These are phyloP conservation scores for Phyllosticta citrichinensis DNA, from an alignment of 2,329 filamentous ascomycete genomes.

Conservation along the genomic window DNA sequence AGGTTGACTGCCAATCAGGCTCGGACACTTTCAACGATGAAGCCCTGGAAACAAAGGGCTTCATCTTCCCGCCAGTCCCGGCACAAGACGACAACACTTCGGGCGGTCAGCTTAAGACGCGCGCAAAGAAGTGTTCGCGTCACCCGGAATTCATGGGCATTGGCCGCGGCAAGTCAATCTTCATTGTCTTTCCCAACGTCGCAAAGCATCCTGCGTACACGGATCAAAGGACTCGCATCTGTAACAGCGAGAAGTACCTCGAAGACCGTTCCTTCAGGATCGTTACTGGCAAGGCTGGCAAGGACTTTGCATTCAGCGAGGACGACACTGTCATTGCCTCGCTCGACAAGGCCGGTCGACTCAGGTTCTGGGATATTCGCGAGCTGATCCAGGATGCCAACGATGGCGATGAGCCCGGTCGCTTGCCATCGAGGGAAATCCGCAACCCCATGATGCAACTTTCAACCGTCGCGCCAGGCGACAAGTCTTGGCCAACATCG, in stretches of 20 bases:
- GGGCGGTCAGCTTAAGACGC: conserved; percentile 88
- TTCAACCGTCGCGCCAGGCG: conserved; percentile 72
- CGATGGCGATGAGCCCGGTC: conserved; percentile 21
- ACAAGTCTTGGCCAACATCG: conserved; percentile 95
- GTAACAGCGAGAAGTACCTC: conserved; percentile 81
- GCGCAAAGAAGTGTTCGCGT: conserved; percentile 77
- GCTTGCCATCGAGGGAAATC: conserved; percentile 52
- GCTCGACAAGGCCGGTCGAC: conserved; percentile 87
- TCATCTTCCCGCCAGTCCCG: conserved; percentile 79
- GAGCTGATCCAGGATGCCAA: conserved; percentile 45
- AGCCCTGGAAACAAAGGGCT: conserved; percentile 72
- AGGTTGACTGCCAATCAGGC: conserved; percentile 49
- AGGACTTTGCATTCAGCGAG: conserved; percentile 96
- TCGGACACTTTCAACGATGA: conserved; percentile 72
- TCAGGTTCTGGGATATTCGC: conserved; percentile 97
- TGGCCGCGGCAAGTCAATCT: conserved; percentile 90
- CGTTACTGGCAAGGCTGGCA: conserved; percentile 93
- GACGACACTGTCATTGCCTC: conserved; percentile 92
- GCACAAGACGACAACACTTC: conserved; percentile 83
- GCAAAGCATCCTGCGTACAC: conserved; percentile 43
- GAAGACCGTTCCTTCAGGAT: conserved; percentile 85
- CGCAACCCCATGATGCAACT: conserved; percentile 80
- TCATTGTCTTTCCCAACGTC: conserved; percentile 61
- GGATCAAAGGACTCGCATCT: conserved; percentile 44
- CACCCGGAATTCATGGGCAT: conserved; percentile 94